phyloP scores from a whole-genome alignment of 2,329 filamentous ascomycete genomes.

The Microcera coccophila region DNA sequence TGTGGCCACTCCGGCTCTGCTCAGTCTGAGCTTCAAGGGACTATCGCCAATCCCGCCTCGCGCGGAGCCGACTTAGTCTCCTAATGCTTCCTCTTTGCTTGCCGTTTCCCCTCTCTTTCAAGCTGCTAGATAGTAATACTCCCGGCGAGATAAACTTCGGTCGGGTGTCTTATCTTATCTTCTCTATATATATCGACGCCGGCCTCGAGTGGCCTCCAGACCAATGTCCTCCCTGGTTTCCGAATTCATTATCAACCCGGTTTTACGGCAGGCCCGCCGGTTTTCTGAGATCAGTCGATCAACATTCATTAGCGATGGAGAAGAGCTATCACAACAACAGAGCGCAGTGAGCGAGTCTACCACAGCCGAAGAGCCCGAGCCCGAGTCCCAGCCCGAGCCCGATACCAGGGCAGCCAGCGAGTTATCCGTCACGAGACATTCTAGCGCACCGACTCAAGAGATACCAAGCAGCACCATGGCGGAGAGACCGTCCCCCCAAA shows the following conservation, averaged over 20 bases:
- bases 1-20: background rate
- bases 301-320: constrained; percentile 35
- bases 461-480: constrained; percentile 17
- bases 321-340: constrained; percentile 21
- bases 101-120: background rate
- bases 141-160: background rate
- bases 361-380: constrained; percentile 16
- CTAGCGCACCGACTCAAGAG: constrained; percentile 34
- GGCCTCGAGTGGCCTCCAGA: constrained; percentile 8
- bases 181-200: constrained; percentile 9
- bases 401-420: constrained; percentile 20
- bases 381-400: constrained; percentile 3
- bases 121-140: background rate
- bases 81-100: background rate
- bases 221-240: constrained; percentile 61
- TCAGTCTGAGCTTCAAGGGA: background rate
- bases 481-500: constrained; percentile 24
- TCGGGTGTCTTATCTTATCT: background rate
- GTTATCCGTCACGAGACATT: constrained; percentile 26
- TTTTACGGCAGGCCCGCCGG: constrained; percentile 61
- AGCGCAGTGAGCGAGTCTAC: constrained; percentile 27
- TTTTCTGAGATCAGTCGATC: constrained; percentile 52
- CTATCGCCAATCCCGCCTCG: background rate
- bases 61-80: background rate
- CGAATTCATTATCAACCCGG: constrained; percentile 63